Evolutionary conservation across 305 asterid species (phyloP), one percentile per base, ranked within the genome.

Genomic region (Striga hermonthica): DNA sequence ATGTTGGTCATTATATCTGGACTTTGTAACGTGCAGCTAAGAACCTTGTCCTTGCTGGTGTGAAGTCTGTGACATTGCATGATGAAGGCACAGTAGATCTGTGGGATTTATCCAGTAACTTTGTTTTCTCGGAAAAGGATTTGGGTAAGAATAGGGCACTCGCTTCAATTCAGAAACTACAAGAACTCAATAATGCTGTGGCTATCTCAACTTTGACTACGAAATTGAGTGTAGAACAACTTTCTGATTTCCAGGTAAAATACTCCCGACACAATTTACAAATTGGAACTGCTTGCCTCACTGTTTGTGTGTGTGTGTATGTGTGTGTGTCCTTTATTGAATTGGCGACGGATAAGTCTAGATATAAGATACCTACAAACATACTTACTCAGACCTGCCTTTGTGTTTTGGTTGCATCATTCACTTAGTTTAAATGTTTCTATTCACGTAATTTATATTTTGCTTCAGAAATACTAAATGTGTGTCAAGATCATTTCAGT

Each of bases 1-100:
- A 66, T 11, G 39, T 12, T 41, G 58, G 60, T 66, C 47, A 60
- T 70, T 59, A 65, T 65, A 48, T 67, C 65, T 75, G 66, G 12
- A 49, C 54, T 73, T 44, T 73, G 60, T 60, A 39, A 28, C 28
- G 74, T 78, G 86, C 96, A 93, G 99, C 97, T 11, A 93, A 93
- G 82, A 93, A 90, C 72, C 95, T 93, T 65, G 67, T 90, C 71
- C 97, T 93, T 74, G 99, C 99, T 57, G 99, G 99, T 66, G 96
- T 93, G 67, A 93, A 90, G 81, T 93, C 99, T 66, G 95, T 93
- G 80, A 88, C 95, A 6, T 75, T 93, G 81, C 96, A 93, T 48
- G 99, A 93, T 76, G 96, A 93, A 80, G 95, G 95, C 41, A 52
- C 75, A 10, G 95, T 93, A 64, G 95, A 90, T 65, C 70, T 90